phyloP scores from a whole-genome alignment of 2,329 filamentous ascomycete species.

The Beauveria pseudobassiana region DNA sequence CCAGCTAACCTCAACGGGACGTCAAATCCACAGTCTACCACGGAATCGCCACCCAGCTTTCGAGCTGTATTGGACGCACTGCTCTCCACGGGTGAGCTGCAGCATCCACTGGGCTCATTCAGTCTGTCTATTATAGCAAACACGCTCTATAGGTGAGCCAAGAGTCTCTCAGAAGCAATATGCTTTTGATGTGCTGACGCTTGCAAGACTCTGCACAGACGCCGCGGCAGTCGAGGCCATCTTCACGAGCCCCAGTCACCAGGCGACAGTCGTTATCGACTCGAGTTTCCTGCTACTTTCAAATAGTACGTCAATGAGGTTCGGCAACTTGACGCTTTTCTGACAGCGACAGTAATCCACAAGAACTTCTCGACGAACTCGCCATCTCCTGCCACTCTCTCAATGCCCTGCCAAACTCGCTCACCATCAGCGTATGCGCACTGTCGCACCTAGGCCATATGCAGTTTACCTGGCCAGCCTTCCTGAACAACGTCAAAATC shows the following conservation, averaged over 20 bases:
- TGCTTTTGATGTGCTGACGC: not conserved
- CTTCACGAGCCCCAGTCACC: not conserved
- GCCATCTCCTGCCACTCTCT: not conserved
- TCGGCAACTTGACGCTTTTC: not conserved
- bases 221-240: not conserved
- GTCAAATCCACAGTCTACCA: not conserved
- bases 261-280: not conserved
- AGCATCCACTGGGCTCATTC: constrained; percentile 1
- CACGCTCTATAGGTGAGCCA: not conserved
- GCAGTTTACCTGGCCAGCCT: constrained; percentile 10
- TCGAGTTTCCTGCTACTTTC: not conserved
- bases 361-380: constrained; percentile 8
- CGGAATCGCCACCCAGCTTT: not conserved
- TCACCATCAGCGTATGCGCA: not conserved
- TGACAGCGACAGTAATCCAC: not conserved
- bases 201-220: not conserved
- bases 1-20: not conserved
- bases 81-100: not conserved
- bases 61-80: not conserved
- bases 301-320: not conserved
- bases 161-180: too few species aligned
- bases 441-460: constrained; percentile 6
- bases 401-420: not conserved
- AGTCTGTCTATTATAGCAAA: constrained; percentile 3
- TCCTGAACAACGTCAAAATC: constrained; percentile 6